Base-by-base conservation (phyloP, 306 rosid genomes). In the Sesbania bispinosa region DNA sequence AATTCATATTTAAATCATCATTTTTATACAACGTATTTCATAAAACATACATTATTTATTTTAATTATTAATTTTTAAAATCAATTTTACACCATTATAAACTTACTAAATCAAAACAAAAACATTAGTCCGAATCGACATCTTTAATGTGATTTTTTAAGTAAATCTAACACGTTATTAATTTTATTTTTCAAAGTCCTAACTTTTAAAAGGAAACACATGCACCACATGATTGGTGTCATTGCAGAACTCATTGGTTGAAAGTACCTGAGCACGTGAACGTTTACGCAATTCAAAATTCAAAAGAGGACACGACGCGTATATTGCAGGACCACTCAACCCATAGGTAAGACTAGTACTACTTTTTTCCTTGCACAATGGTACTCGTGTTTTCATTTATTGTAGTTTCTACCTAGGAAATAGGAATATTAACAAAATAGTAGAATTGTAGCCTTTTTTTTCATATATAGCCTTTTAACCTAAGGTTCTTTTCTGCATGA, bases 201-300 rank as follows among this genome's bases (percentile, higher is more conserved):
- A 24, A 14, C 52, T 55, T 36, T 14, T 57, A 16, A 71, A 69
- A 67, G 86, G 4, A 30, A 51, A 84, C 83, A 81, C 84, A 81
- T 80, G 90, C 86, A 77, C 76, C 82, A 77, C 90, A 80, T 79
- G 92, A 73, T 69, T 77, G 33, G 62, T 67, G 65, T 77, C 69
- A 52, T 11, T 16, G 73, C 60, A 26, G 18, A 75, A 60, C 43
- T 67, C 63, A 53, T 67, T 81, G 66, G 77, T 58, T 53, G 77
- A 71, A 51, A 65, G 50, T 62, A 58, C 48, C 42, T 72, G 18
- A 30, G 67, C 85, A 81, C 79, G 82, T 81, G 85, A 77, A 77
- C 55, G 47, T 77, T 82, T 30, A 39, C 43, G 51, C 70, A 33
- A 32, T 32, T 77, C 62, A 71, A 60, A 46, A 18, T 36, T 65